Evolutionary conservation across 306 rosid genomes (phyloP), one percentile per base, ranked within the genome.

Genomic region (Crotalaria pallida): DNA sequence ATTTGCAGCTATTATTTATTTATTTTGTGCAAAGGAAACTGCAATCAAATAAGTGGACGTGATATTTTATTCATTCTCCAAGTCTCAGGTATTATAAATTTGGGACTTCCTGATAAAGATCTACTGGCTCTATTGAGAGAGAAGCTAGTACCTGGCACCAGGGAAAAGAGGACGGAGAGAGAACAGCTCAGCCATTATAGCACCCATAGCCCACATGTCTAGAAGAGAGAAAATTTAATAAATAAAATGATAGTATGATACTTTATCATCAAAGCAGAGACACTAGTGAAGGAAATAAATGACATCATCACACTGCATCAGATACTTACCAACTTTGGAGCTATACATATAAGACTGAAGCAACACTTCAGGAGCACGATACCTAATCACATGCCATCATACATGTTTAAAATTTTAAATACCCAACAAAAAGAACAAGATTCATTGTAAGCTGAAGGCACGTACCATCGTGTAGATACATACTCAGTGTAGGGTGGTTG

Each of bases 161-260:
- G 99, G 99, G 68, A 95, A 95, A 41, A 95, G 89, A 65, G 99
- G 99, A 51, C 97, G 96, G 21, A 91, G 97, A 56, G 91, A 74
- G 60, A 91, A 82, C 81, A 95, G 82, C 83, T 95, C 99, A 3
- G 97, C 92, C 92, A 95, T 89, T 65, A 95, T 95, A 75, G 99
- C 99, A 67, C 99, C 99, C 99, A 95, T 95, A 60, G 99, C 99
- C 99, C 99, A 95, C 97, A 95, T 88, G 79, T 95, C 99, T 95
- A 69, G 13, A 70, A 31, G 63, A 34, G 15, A 38, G 3, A 33
- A 58, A 29, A 53, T 73, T 15, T 6, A 38, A 53, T 13, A 38
- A 57, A 49, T 29, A 59, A 67, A 67, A 53, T n/a, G 19, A 65
- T 13, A 38, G 73, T 26, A 72, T 7, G 55, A 11, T 40, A 41